Percentiles rank a stretch among this genome's conserved stretches.
Evolutionary conservation across 495 filamentous ascomycete species (phyloP).

Genomic region (Xylaria flabelliformis): DNA sequence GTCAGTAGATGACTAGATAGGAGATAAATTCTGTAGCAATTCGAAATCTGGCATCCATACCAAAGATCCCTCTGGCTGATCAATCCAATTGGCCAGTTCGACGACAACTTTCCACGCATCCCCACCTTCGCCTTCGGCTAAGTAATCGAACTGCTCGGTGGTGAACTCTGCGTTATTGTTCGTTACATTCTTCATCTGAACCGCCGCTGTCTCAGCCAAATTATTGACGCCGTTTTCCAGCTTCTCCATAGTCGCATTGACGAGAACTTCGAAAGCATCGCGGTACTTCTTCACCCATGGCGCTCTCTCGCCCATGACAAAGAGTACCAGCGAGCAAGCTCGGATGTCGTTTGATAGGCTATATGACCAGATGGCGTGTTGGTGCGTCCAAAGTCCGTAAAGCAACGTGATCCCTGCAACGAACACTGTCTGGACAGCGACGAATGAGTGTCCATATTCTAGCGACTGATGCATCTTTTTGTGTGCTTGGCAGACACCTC

Average conservation of each 20-base stretch:
- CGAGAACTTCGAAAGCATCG: constrained; percentile 60
- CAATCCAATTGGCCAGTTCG: constrained; percentile 29
- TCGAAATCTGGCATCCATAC: constrained; percentile 31
- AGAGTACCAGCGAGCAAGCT: constrained; percentile 60
- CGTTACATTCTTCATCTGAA: constrained; percentile 19
- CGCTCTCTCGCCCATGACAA: constrained; percentile 62
- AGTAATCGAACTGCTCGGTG: constrained; percentile 14
- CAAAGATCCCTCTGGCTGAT: constrained; percentile 27
- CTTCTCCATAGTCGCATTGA: constrained; percentile 62
- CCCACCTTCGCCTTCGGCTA: constrained; percentile 24
- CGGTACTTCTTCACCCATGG: constrained; percentile 61
- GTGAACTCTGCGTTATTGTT: constrained; percentile 20
- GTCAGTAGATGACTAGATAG: neutral
- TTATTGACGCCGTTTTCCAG: constrained; percentile 35
- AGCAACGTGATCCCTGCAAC: constrained; percentile 61
- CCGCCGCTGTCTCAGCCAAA: constrained; percentile 26
- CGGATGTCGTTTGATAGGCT: constrained; percentile 61
- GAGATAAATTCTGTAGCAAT: constrained; percentile 26
- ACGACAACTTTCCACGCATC: constrained; percentile 31
- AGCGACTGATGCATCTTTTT: constrained; percentile 59
- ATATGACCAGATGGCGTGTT: constrained; percentile 57
- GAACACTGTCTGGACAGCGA: constrained; percentile 63
- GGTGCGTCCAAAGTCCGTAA: constrained; percentile 56
- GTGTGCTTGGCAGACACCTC: constrained; percentile 61
- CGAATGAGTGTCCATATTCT: constrained; percentile 59